These are phyloP conservation scores for Niebla homalea DNA, from an alignment of 495 filamentous ascomycete genomes.

Conservation along the genomic window DNA sequence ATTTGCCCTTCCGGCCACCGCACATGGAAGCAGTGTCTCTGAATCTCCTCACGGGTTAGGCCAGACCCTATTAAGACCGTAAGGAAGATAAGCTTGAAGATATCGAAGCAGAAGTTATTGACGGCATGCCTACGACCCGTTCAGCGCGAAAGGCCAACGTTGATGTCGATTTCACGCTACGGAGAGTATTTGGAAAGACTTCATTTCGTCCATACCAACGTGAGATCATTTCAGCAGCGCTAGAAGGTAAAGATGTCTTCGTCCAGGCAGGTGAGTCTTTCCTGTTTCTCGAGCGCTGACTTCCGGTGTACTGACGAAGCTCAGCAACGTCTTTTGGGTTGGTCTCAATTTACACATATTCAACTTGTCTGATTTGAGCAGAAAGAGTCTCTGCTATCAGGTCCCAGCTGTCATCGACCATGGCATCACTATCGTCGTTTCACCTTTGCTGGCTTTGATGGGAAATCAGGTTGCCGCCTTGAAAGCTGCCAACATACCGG, in stretches of 20 bases:
- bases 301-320: background rate
- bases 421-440: constrained; percentile 87
- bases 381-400: constrained; percentile 86
- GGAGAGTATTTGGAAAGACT: constrained; percentile 66
- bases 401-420: constrained; percentile 76
- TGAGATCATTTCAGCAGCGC: constrained; percentile 69
- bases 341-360: background rate
- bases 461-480: constrained; percentile 85
- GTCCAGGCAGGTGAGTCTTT: constrained; percentile 49
- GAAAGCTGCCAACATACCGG: constrained; percentile 56
- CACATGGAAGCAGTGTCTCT: too few species aligned
- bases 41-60: too few species aligned
- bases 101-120: too few species aligned
- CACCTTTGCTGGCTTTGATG: constrained; percentile 84
- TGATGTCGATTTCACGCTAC: constrained; percentile 78
- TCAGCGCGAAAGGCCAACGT: constrained; percentile 1
- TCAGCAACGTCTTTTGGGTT: constrained; percentile 74
- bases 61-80: too few species aligned
- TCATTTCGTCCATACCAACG: constrained; percentile 68
- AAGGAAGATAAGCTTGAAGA: too few species aligned
- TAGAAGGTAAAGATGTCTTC: constrained; percentile 83
- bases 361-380: background rate
- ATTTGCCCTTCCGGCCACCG: too few species aligned
- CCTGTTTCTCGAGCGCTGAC: background rate
- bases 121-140: background rate